Percentiles rank a stretch among this genome's conserved stretches.
phyloP scores from a whole-genome alignment of 495 filamentous ascomycete genomes.

The Xylaria nigripes region DNA sequence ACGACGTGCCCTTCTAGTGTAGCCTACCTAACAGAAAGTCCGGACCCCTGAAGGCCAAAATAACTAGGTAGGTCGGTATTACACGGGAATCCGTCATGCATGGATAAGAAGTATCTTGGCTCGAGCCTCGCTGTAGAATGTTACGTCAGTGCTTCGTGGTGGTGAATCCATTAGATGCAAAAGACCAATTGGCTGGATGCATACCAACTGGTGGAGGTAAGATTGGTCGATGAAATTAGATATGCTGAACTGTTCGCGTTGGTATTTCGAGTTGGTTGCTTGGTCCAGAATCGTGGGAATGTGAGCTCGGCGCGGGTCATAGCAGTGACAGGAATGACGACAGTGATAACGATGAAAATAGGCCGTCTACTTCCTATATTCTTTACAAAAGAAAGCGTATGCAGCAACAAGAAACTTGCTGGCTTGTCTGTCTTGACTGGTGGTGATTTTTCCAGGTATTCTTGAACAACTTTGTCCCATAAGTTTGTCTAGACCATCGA shows the following conservation, averaged over 20 bases:
- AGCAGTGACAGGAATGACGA: background rate
- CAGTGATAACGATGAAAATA: background rate
- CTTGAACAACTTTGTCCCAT: too few relatives aligned
- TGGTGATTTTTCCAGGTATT: background rate
- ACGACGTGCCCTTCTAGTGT: background rate
- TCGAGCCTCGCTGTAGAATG: background rate
- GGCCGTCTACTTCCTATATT: background rate
- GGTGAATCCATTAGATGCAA: background rate
- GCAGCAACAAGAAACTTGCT: background rate
- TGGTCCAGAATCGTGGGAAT: background rate
- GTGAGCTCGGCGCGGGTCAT: background rate
- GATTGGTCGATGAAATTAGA: background rate
- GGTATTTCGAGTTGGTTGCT: background rate
- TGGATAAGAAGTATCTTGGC: conserved; percentile 1
- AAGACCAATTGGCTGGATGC: background rate
- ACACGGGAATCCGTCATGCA: conserved; percentile 13
- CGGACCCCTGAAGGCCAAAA: background rate
- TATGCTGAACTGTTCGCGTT: background rate
- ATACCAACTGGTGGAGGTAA: background rate
- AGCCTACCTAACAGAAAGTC: background rate
- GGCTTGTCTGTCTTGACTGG: too few relatives aligned
- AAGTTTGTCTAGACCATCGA: too few relatives aligned
- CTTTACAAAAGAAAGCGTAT: too few relatives aligned
- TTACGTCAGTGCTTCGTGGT: conserved; percentile 11
- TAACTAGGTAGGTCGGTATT: background rate